A percentile compares a stretch with the other conserved stretches of the same genome.
Evolutionary conservation across 1,139 yeast genomes (phyloP).

Genomic region (Protomyces macrosporus): DNA sequence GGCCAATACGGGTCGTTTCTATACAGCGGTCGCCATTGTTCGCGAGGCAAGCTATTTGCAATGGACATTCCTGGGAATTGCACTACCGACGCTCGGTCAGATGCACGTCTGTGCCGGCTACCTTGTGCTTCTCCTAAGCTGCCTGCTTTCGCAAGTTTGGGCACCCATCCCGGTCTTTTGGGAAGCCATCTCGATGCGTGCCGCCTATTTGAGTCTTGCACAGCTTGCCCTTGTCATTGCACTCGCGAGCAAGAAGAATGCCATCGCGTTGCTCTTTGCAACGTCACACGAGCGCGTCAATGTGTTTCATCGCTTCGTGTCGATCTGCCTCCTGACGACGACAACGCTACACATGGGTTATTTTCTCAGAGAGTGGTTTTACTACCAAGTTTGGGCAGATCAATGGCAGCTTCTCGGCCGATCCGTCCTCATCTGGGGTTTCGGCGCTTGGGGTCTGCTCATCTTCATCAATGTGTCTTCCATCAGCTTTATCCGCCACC

Average conservation of each 20-base stretch:
- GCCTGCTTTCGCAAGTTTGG: not conserved
- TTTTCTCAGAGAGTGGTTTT: slow-evolving; percentile 30
- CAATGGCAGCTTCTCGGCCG: slow-evolving; percentile 27
- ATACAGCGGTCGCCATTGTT: not conserved
- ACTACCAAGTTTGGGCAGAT: slow-evolving; percentile 26
- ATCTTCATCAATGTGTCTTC: slow-evolving; percentile 31
- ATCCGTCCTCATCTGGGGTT: slow-evolving; percentile 30
- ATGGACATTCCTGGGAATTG: not conserved
- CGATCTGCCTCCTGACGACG: slow-evolving; percentile 32
- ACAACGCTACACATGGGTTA: slow-evolving; percentile 33
- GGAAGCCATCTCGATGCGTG: slow-evolving; percentile 27
- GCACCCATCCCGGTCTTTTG: slow-evolving; percentile 3
- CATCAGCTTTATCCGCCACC: slow-evolving; percentile 28
- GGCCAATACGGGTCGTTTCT: not conserved
- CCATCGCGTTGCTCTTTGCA: slow-evolving; percentile 31
- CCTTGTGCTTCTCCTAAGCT: not conserved
- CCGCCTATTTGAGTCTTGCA: slow-evolving; percentile 33
- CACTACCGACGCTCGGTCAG: slow-evolving; percentile 1
- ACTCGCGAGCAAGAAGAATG: slow-evolving; percentile 29
- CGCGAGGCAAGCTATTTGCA: slow-evolving; percentile 14
- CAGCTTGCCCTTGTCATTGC: slow-evolving; percentile 33
- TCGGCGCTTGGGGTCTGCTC: slow-evolving; percentile 33
- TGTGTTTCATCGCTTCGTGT: slow-evolving; percentile 33
- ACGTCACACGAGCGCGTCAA: slow-evolving; percentile 30
- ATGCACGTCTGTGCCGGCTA: slow-evolving; percentile 1